Evolutionary conservation across 1,139 yeast species (phyloP).

Genomic region (Geotrichum histeridarum): DNA sequence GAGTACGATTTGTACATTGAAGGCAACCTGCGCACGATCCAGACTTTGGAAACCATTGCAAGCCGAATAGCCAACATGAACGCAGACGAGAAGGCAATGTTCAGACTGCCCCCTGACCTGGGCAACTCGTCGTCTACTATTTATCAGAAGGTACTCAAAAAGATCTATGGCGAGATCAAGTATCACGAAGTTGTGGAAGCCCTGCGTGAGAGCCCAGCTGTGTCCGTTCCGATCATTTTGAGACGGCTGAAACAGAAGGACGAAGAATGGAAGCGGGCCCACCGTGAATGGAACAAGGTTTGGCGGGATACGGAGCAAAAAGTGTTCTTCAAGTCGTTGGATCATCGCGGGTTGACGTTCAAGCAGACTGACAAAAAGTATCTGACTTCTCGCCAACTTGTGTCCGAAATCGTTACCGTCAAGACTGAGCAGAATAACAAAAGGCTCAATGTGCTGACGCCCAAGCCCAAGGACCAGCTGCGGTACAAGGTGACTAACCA

Average conservation of each 20-base stretch:
- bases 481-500: constrained; percentile 61
- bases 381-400: constrained; percentile 80
- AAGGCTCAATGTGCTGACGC: constrained; percentile 77
- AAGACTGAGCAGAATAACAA: constrained; percentile 82
- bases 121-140: constrained; percentile 86
- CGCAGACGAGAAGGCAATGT: constrained; percentile 76
- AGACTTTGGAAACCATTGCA: constrained; percentile 90
- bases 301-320: constrained; percentile 98
- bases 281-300: constrained; percentile 97
- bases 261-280: constrained; percentile 98
- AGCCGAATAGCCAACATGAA: constrained; percentile 92
- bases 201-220: constrained; percentile 87
- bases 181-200: constrained; percentile 96
- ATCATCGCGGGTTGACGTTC: constrained; percentile 90
- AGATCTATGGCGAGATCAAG: constrained; percentile 87
- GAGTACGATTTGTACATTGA: constrained; percentile 96
- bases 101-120: constrained; percentile 85
- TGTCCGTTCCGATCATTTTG: constrained; percentile 89
- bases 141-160: constrained; percentile 86
- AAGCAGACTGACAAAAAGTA: constrained; percentile 94
- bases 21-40: constrained; percentile 89
- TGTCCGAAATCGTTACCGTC: constrained; percentile 86
- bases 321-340: constrained; percentile 86
- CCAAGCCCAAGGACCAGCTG: constrained; percentile 83
- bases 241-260: constrained; percentile 93